Evolutionary conservation across 805 yeast genomes (phyloP).

Genomic region (Suhomyces xylopsoci): DNA sequence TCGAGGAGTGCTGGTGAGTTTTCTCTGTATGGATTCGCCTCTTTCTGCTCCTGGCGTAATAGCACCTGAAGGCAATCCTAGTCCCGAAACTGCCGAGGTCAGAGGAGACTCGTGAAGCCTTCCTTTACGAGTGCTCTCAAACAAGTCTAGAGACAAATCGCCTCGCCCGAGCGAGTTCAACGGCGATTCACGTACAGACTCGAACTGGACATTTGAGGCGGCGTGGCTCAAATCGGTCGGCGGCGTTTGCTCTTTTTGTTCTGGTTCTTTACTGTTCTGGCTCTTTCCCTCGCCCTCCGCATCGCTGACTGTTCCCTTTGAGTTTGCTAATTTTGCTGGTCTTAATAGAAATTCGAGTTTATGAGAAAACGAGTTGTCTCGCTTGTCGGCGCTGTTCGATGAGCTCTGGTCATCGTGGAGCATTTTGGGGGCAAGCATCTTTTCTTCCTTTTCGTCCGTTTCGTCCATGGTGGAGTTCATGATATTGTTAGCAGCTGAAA

Average conservation of each 20-base stretch:
- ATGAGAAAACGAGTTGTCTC: slow-evolving; percentile 13
- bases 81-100: background rate
- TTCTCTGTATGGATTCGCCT: slow-evolving; percentile 6
- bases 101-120: slow-evolving; percentile 6
- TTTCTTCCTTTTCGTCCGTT: slow-evolving; percentile 1
- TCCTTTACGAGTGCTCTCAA: slow-evolving; percentile 10
- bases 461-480: slow-evolving; percentile 10
- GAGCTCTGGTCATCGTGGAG: background rate
- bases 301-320: slow-evolving; percentile 7
- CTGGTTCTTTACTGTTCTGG: background rate
- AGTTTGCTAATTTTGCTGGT: slow-evolving; percentile 13
- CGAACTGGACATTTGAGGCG: slow-evolving; percentile 42
- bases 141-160: slow-evolving; percentile 34
- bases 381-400: background rate
- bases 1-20: slow-evolving; percentile 13
- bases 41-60: slow-evolving; percentile 4
- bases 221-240: slow-evolving; percentile 2
- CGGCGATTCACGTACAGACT: slow-evolving; percentile 45
- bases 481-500: slow-evolving; percentile 45
- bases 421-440: background rate
- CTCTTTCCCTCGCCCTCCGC: background rate
- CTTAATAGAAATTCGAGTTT: slow-evolving; percentile 25
- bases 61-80: background rate
- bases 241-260: background rate
- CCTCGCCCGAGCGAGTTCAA: slow-evolving; percentile 51